Percentiles rank a stretch among this genome's conserved stretches.
phyloP scores from a whole-genome alignment of 805 yeast species.

The Starmerella kuoi region DNA sequence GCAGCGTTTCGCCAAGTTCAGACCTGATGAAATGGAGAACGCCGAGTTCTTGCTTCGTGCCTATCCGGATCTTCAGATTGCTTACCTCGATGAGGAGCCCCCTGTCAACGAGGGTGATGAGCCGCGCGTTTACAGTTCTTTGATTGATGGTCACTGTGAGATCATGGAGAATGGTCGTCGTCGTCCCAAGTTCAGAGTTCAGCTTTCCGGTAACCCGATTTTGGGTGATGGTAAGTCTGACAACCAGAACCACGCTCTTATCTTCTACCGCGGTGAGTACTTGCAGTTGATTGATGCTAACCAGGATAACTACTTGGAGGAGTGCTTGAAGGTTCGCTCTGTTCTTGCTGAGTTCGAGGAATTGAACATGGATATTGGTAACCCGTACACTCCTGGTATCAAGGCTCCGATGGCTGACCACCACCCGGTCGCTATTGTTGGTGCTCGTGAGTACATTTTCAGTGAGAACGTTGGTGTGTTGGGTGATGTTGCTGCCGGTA shows the following conservation, averaged over 20 bases:
- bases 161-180: conserved; percentile 47
- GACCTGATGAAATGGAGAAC: conserved; percentile 52
- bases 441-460: conserved; percentile 90
- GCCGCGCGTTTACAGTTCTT: conserved; percentile 50
- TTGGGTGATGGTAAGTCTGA: conserved; percentile 95
- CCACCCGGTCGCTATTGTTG: conserved; percentile 79
- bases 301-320: conserved; percentile 91
- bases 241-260: conserved; percentile 78
- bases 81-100: conserved; percentile 89
- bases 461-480: conserved; percentile 84
- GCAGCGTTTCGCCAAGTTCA: conserved; percentile 68
- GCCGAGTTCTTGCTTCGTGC: conserved; percentile 55
- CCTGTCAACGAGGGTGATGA: conserved; percentile 34
- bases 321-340: conserved; percentile 79
- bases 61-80: conserved; percentile 64
- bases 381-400: conserved; percentile 50
- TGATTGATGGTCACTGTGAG: conserved; percentile 49
- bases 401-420: conserved; percentile 22
- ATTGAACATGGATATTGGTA: conserved; percentile 38
- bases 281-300: conserved; percentile 92
- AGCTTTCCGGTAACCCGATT: conserved; percentile 84
- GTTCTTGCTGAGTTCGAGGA: conserved; percentile 89
- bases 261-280: conserved; percentile 86
- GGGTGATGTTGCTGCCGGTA: conserved; percentile 95
- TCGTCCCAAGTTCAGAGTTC: conserved; percentile 51